phyloP scores from a whole-genome alignment of 164 flowering plant species.

The Warburgia ugandensis region DNA sequence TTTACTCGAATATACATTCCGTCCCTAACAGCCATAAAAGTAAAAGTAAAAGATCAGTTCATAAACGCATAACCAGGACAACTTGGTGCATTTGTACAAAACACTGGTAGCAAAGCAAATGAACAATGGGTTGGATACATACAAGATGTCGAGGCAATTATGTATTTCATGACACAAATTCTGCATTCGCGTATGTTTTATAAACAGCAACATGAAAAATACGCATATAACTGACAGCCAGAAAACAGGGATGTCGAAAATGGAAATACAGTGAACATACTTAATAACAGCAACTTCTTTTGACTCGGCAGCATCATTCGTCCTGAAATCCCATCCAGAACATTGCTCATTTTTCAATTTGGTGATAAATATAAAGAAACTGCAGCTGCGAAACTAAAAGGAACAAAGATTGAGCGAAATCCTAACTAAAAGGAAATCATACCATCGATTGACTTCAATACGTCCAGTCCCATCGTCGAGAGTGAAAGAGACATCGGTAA shows the following conservation, averaged over 20 bases:
- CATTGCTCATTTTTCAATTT: neutral
- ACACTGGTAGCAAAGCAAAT: neutral
- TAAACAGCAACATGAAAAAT: neutral
- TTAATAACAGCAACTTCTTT: constrained; percentile 12
- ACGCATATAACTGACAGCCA: neutral
- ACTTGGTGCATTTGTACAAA: neutral
- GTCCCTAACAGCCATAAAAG: constrained; percentile 29
- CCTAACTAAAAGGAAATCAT: neutral
- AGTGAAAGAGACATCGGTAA: constrained; percentile 56
- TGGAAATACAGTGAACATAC: constrained; percentile 5
- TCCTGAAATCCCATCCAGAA: constrained; percentile 4
- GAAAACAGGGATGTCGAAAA: neutral
- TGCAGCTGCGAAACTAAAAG: neutral
- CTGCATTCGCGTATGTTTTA: no score
- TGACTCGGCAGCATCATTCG: constrained; percentile 11
- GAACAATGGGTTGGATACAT: no score
- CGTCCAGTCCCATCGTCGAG: constrained; percentile 94
- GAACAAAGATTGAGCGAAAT: neutral
- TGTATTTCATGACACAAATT: no score
- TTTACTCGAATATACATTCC: constrained; percentile 74
- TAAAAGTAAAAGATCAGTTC: neutral
- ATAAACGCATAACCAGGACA: neutral
- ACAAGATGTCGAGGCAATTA: no score
- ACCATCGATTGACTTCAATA: constrained; percentile 78
- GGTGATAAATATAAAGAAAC: neutral